These are phyloP conservation scores for Spergularia marina DNA, from an alignment of 148 eudicot genomes.

Conservation along the genomic window DNA sequence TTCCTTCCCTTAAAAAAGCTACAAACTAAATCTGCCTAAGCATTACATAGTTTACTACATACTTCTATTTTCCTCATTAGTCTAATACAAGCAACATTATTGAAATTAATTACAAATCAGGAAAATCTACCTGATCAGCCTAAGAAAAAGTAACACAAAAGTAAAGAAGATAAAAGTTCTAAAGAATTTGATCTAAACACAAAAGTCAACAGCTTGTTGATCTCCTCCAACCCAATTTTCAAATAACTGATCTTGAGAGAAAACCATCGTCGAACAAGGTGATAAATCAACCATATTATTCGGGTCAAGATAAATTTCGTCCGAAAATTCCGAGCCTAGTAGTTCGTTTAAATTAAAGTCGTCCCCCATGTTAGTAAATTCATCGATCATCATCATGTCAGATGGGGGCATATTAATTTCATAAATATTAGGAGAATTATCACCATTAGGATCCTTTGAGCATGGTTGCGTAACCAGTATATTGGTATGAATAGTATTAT, in stretches of 20 bases:
- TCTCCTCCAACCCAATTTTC: slow-evolving; percentile 41
- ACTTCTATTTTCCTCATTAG: no score
- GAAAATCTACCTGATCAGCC: not conserved
- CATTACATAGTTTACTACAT: no score
- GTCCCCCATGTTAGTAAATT: slow-evolving; percentile 20
- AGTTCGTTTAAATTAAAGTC: slow-evolving; percentile 21
- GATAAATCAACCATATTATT: slow-evolving; percentile 23
- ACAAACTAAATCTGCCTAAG: not conserved
- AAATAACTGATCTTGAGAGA: slow-evolving; percentile 33
- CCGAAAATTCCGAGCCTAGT: slow-evolving; percentile 25
- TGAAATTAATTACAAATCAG: not conserved
- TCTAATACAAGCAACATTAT: not conserved
- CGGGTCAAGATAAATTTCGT: slow-evolving; percentile 24
- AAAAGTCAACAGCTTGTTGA: slow-evolving; percentile 25
- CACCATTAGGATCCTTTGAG: not conserved
- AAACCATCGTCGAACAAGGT: slow-evolving; percentile 24
- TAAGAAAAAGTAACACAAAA: slow-evolving; percentile 7
- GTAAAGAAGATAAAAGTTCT: not conserved
- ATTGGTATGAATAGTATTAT: not conserved
- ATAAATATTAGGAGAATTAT: slow-evolving; percentile 3
- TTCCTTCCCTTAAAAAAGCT: not conserved
- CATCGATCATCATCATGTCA: slow-evolving; percentile 1
- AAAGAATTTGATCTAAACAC: not conserved
- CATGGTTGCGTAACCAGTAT: not conserved
- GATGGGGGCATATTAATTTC: slow-evolving; percentile 5